Evolutionary conservation across 345 rosid species (phyloP), one percentile per base, ranked within the genome.

Genomic region (Cardamine occulta): DNA sequence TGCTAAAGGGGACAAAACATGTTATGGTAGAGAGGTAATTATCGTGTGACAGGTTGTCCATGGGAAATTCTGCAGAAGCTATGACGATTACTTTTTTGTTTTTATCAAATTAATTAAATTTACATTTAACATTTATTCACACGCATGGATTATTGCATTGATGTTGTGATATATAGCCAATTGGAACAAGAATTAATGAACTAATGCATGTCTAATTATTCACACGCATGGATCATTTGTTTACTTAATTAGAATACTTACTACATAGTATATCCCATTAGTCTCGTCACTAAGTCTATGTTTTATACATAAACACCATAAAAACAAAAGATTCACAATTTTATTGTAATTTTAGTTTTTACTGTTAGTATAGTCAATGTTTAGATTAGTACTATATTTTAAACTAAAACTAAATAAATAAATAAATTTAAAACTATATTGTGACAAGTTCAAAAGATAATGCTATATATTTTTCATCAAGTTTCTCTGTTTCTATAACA

Each of bases 1-100:
- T 78, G 77, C 58, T 11, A 59, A 78, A 78, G 81, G 77, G 77
- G 74, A 78, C 81, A 78, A 78, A 78, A 78, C 81, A 78, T 78
- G 81, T 78, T 78, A 78, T 66, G 77, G 77, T 78, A 78, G 77
- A 72, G 57, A 72, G 51, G 77, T 72, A 66, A 78, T 72, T 78
- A 72, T 78, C 77, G 68, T 51, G 68, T 72, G 81, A 78, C 81
- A 78, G 77, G 60, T 75, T 78, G 81, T 78, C 76, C 66, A 64
- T 70, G 66, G 51, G 39, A 76, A 76, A 71, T 66, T 65, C 63
- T 78, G 77, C 81, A 78, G 68, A 78, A 72, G 68, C 77, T 72
- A 78, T 78, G 81, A 72, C 81, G 63, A 77, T 70, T 70, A 77
- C 76, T 47, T 37, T 17, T 35, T 13, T 24, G 9, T 28, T 17